These are phyloP conservation scores for Colletotrichum noveboracense DNA, from an alignment of 2,329 filamentous ascomycete genomes.

Conservation along the genomic window DNA sequence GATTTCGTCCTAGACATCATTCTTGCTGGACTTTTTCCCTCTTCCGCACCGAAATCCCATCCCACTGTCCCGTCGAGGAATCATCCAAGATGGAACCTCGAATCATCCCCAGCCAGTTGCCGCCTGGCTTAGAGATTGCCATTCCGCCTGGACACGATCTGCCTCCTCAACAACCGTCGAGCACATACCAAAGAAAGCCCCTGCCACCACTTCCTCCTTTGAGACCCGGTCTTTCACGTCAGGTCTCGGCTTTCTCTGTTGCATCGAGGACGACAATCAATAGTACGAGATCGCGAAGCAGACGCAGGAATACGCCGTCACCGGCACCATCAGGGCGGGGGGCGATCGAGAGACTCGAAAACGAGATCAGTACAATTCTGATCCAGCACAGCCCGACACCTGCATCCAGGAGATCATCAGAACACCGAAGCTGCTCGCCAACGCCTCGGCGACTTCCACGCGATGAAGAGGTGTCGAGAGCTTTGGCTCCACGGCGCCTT, in stretches of 20 bases:
- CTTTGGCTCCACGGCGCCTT: slow-evolving; percentile 3
- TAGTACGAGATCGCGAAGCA: slow-evolving; percentile 7
- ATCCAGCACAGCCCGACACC: slow-evolving; percentile 9
- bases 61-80: background rate
- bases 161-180: slow-evolving; percentile 20
- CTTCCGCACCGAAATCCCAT: background rate
- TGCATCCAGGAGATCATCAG: background rate
- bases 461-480: background rate
- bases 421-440: slow-evolving; percentile 13
- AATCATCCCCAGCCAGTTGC: slow-evolving; percentile 14
- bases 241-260: slow-evolving; percentile 7
- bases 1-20: background rate
- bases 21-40: background rate
- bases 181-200: slow-evolving; percentile 28
- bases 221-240: background rate
- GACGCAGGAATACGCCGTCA: background rate
- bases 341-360: background rate
- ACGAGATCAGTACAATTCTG: slow-evolving; percentile 14
- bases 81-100: slow-evolving; percentile 8
- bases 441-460: background rate
- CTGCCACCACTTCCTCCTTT: slow-evolving; percentile 28
- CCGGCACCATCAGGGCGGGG: background rate
- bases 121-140: slow-evolving; percentile 24
- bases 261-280: background rate
- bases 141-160: slow-evolving; percentile 23